Evolutionary conservation across 1,139 yeast species (phyloP), one percentile per base, ranked within the genome.

Genomic region (Debaryomyces sp.): DNA sequence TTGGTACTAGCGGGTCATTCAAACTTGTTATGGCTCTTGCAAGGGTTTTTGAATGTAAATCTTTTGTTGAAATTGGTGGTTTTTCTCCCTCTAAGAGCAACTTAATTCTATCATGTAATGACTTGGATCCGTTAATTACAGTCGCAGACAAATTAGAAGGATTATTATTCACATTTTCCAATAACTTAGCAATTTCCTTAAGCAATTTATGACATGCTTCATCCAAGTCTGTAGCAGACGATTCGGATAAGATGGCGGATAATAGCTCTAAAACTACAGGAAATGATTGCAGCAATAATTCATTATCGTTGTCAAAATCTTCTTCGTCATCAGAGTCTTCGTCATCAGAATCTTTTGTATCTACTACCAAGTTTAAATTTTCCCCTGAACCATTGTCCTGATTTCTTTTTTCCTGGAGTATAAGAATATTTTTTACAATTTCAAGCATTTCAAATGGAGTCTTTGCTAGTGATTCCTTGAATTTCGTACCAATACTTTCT

Each of bases 1-100:
- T 81, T 0, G 98, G 97, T 1, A 89, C 85, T 48, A 87, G 68
- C 0, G 94, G 89, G 63, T 92, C 97, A 50, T 83, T 84, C 44
- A 94, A 67, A 49, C 85, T 80, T 0, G 79, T 73, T 36, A 89
- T 69, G 0, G 96, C 96, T 36, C 81, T 70, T 15, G 77, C 75
- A 4, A 76, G 61, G 1, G 59, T 59, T 43, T 65, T 62, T 9
- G 58, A 42, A 9, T 65, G 66, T 21, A 50, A 38, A 8, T 54
- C 55, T 22, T 54, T 51, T 0, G 50, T 36, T 3, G 54, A 46
- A 6, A 52, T 52, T 1, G 54, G 41, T 0, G 56, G 51, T 2
- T 57, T 53, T 2, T 67, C 68, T 0, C 74, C 74, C 6, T 61
- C 51, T 9, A 75, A 46, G 3, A 75, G 45, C 4, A 50, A 44